Evolutionary conservation across 495 filamentous ascomycete genomes (phyloP), one percentile per base, ranked within the genome.

Genomic region (Astrothelium subdiscretum): DNA sequence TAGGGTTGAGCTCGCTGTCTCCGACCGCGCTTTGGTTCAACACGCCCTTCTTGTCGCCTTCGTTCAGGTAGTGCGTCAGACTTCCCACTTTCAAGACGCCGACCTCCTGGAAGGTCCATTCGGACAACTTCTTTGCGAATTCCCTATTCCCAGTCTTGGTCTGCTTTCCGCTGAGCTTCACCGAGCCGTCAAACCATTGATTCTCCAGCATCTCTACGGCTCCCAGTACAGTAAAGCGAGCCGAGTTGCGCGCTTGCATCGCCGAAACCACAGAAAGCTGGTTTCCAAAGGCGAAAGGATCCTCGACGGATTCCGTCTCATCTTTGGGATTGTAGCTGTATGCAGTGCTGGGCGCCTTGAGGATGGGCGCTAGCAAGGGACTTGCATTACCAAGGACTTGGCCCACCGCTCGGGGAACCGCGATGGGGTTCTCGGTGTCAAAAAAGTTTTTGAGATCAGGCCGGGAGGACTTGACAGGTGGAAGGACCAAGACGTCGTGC

Each of bases 311-410:
- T 51, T 86, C 84, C 32, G 77, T 71, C 64, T 95, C 90, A 62
- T 97, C 91, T 80, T 95, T 94, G 32, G 91, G 87, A 75, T 95
- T 95, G 79, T 96, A 97, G 69, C 82, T 87, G 77, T 98, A 98
- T 67, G 91, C 87, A 32, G 91, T 95, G 65, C 77, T 75, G 31
- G 88, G 85, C 65, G 90, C 92, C 65, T 83, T 82, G 59, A 98
- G 76, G 66, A 98, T 83, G 32, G 95, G 90, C 32, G 86, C 80
- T 42, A 97, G 75, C 1, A 96, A 83, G 3, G 83, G 80, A 68
- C 82, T 84, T 61, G 82, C 81, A 68, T 85, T 82, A 40, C 94
- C 91, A 52, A 98, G 81, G 54, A 81, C 83, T 69, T 95, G 91
- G 66, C 89, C 92, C 29, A 88, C 83, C 57, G 85, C 85, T 57